Percentiles rank a stretch among this genome's conserved stretches.
Evolutionary conservation across 2,329 filamentous ascomycete species (phyloP).

Genomic region (Phymatotrichopsis omnivora): DNA sequence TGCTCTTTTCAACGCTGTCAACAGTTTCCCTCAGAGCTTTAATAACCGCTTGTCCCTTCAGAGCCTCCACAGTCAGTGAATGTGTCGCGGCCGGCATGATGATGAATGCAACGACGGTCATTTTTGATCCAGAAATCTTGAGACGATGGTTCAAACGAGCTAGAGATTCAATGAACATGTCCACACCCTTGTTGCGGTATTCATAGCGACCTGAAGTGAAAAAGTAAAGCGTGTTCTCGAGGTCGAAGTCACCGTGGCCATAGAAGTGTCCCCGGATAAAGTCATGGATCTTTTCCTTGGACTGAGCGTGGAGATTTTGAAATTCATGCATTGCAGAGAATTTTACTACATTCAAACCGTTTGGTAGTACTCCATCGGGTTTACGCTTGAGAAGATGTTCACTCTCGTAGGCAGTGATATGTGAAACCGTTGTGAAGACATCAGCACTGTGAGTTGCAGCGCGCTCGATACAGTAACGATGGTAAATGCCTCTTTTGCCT

Average conservation of each 20-base stretch:
- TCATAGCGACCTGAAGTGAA: constrained; percentile 97
- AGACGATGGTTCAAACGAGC: constrained; percentile 89
- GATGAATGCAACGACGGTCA: constrained; percentile 91
- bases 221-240: constrained; percentile 93
- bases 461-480: constrained; percentile 95
- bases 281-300: constrained; percentile 96
- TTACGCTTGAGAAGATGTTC: constrained; percentile 96
- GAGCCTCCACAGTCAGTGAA: constrained; percentile 85
- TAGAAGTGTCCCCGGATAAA: constrained; percentile 98
- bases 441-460: constrained; percentile 84
- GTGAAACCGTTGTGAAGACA: constrained; percentile 96
- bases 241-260: constrained; percentile 92
- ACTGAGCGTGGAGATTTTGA: constrained; percentile 92
- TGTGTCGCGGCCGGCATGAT: constrained; percentile 98
- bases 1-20: constrained; percentile 81
- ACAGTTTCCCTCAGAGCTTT: constrained; percentile 92
- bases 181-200: constrained; percentile 95
- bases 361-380: constrained; percentile 90
- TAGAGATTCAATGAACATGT: constrained; percentile 98
- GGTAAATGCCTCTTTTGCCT: constrained; percentile 96
- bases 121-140: constrained; percentile 75
- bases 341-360: constrained; percentile 95
- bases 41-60: constrained; percentile 94
- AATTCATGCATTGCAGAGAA: constrained; percentile 98
- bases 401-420: constrained; percentile 96